phyloP scores from a whole-genome alignment of 371 early-diverging fungal species.

The Batkoa obscura region DNA sequence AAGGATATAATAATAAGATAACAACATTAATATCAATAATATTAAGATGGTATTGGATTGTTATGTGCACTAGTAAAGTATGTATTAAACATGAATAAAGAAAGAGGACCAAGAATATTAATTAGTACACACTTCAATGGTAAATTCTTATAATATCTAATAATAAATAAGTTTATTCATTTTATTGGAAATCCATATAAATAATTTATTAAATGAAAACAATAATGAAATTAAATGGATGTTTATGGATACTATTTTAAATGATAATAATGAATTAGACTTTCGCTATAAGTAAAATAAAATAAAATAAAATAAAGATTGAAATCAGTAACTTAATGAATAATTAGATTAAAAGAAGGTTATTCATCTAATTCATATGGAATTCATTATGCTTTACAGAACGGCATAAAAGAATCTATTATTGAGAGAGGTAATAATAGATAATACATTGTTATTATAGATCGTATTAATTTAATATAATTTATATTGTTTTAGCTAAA shows the following conservation, averaged over 20 bases:
- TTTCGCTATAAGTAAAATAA: not conserved
- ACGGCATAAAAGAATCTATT: not conserved
- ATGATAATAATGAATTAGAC: not conserved
- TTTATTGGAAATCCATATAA: too few species aligned
- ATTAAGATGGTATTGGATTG: constrained; percentile 3
- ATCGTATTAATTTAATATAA: too few species aligned
- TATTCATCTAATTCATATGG: not conserved
- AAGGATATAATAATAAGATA: not conserved
- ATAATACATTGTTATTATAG: not conserved
- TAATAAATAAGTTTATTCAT: too few species aligned
- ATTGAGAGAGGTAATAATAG: not conserved
- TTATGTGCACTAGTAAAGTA: constrained; percentile 3
- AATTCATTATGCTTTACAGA: not conserved
- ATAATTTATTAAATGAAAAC: not conserved
- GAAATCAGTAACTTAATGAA: not conserved
- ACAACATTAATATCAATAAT: not conserved
- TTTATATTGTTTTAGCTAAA: not conserved
- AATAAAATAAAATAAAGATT: too few species aligned
- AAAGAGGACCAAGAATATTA: not conserved
- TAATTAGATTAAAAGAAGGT: not conserved
- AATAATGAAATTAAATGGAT: not conserved
- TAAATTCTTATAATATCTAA: not conserved
- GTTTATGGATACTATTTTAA: not conserved
- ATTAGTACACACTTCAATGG: constrained; percentile 3
- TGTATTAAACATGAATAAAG: not conserved